Evolutionary conservation across 2,329 filamentous ascomycete species (phyloP).

Genomic region (Malbranchea zuffiana): DNA sequence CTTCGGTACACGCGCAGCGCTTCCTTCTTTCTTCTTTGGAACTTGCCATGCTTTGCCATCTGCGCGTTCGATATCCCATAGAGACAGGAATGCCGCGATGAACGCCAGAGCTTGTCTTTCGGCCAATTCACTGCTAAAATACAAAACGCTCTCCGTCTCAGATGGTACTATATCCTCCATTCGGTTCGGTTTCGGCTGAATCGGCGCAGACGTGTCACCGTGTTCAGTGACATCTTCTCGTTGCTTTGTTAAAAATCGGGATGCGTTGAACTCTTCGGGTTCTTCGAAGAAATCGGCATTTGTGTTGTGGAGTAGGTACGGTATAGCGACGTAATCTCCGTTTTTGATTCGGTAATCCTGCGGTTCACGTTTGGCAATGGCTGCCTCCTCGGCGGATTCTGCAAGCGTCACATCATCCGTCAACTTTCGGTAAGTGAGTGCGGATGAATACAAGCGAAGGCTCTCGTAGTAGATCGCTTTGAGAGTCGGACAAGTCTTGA

Average conservation of each 20-base stretch:
- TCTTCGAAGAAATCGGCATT: slow-evolving; percentile 33
- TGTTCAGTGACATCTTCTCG: slow-evolving; percentile 28
- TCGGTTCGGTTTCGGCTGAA: neutral
- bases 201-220: slow-evolving; percentile 23
- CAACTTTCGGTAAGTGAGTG: slow-evolving; percentile 34
- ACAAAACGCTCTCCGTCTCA: slow-evolving; percentile 36
- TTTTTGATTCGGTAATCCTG: slow-evolving; percentile 32
- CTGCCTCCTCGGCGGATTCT: slow-evolving; percentile 31
- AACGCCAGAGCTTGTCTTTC: slow-evolving; percentile 42
- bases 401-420: slow-evolving; percentile 29
- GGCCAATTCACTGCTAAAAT: slow-evolving; percentile 42
- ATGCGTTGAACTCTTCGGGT: slow-evolving; percentile 35
- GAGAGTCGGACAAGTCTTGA: slow-evolving; percentile 36
- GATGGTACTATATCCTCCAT: slow-evolving; percentile 11
- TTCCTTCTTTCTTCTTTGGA: slow-evolving; percentile 40
- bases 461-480: slow-evolving; percentile 39
- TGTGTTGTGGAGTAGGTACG: slow-evolving; percentile 36
- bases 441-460: slow-evolving; percentile 34
- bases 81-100: slow-evolving; percentile 41
- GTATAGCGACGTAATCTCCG: slow-evolving; percentile 35
- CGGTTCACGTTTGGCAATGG: slow-evolving; percentile 20
- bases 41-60: slow-evolving; percentile 39
- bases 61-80: slow-evolving; percentile 47
- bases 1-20: slow-evolving; percentile 41
- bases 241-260: slow-evolving; percentile 39